A percentile compares a stretch with the other conserved stretches of the same genome.
Evolutionary conservation across 2,329 filamentous ascomycete species (phyloP).

Genomic region (Fusarium humuli): DNA sequence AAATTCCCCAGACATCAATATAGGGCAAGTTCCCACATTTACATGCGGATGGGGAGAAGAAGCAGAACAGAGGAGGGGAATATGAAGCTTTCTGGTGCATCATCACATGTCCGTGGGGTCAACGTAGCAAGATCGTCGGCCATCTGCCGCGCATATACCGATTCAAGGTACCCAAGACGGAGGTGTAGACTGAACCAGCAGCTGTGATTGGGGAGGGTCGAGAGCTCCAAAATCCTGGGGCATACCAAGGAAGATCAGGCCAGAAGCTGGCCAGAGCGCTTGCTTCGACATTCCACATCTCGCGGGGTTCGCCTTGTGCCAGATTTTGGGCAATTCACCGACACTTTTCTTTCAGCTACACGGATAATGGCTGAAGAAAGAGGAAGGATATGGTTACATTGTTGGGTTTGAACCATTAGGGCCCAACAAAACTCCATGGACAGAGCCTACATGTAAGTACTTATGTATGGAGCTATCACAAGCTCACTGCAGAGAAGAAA

Average conservation of each 20-base stretch:
- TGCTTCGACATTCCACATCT: conserved; percentile 35
- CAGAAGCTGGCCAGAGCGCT: conserved; percentile 44
- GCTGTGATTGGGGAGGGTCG: conserved; percentile 41
- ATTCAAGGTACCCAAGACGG: conserved; percentile 41
- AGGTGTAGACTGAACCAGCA: conserved; percentile 17
- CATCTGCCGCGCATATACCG: conserved; percentile 49
- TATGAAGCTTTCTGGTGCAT: conserved; percentile 3
- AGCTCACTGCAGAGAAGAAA: conserved; percentile 1
- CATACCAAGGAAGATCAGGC: conserved; percentile 42
- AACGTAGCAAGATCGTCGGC: conserved; percentile 43
- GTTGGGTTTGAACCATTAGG: neutral
- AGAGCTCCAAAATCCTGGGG: conserved; percentile 21
- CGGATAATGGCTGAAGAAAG: neutral
- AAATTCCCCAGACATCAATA: conserved; percentile 28
- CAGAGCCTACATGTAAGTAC: neutral
- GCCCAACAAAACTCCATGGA: neutral
- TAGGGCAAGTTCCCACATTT: conserved; percentile 6
- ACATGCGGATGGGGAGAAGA: conserved; percentile 9
- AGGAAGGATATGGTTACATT: neutral
- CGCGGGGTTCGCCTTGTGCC: conserved; percentile 24
- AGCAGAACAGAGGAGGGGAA: conserved; percentile 16
- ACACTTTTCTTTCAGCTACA: conserved; percentile 4
- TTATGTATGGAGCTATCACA: neutral
- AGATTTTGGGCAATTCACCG: conserved; percentile 23
- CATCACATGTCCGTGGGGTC: conserved; percentile 30